phyloP scores from a whole-genome alignment of 305 asterid genomes.

The Ajuga reptans region DNA sequence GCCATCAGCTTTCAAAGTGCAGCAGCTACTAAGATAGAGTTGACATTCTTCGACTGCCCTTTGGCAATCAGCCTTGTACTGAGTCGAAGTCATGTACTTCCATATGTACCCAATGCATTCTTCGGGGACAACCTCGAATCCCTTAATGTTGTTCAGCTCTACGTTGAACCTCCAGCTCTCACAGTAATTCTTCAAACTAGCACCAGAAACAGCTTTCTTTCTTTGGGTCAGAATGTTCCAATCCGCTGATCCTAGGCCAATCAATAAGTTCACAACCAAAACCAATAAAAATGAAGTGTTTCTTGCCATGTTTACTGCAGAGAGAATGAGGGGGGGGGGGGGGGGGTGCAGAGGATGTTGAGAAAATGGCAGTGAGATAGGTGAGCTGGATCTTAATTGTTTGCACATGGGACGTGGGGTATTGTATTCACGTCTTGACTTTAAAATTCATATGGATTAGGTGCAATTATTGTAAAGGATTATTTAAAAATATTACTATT shows the following conservation, averaged over 20 bases:
- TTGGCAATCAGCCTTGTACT: slow-evolving; percentile 30
- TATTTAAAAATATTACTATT: no score
- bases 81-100: slow-evolving; percentile 43
- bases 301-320: not conserved
- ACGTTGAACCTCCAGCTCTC: slow-evolving; percentile 51
- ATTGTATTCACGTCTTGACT: not conserved
- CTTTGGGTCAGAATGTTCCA: slow-evolving; percentile 37
- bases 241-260: slow-evolving; percentile 26
- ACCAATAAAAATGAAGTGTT: slow-evolving; percentile 11
- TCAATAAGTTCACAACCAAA: slow-evolving; percentile 19
- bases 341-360: not conserved
- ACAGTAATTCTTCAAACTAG: slow-evolving; percentile 36
- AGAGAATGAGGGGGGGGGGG: not conserved
- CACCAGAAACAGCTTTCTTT: slow-evolving; percentile 12
- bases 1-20: slow-evolving; percentile 32
- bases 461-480: slow-evolving; percentile 4
- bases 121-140: slow-evolving; percentile 39
- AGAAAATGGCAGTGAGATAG: not conserved
- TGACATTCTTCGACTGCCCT: slow-evolving; percentile 35
- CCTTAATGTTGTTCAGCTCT: slow-evolving; percentile 38
- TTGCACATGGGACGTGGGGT: slow-evolving; percentile 28
- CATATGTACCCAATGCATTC: slow-evolving; percentile 31
- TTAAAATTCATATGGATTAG: slow-evolving; percentile 9
- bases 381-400: slow-evolving; percentile 5
- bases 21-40: slow-evolving; percentile 26